A percentile compares a stretch with the other conserved stretches of the same genome.
Evolutionary conservation across 306 rosid genomes (phyloP).

Genomic region (Fragaria nilgerrensis): DNA sequence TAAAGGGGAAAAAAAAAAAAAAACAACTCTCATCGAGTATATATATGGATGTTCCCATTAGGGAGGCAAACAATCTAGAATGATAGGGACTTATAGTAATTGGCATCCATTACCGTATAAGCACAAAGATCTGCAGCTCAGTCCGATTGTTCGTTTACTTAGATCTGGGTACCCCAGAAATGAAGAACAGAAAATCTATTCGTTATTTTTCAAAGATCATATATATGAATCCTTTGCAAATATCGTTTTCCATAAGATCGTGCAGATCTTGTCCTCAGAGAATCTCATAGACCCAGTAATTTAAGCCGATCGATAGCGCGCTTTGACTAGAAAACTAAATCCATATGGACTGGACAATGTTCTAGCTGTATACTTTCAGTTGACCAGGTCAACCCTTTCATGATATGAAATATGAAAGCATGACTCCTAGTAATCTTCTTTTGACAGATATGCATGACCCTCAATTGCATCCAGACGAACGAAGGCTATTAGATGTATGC

Average conservation of each 20-base stretch:
- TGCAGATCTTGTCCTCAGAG: neutral
- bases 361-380: neutral
- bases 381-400: neutral
- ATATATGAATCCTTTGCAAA: too few relatives aligned
- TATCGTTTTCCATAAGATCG: neutral
- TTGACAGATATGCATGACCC: too few relatives aligned
- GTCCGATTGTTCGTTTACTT: too few relatives aligned
- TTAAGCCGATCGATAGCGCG: too few relatives aligned
- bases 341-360: neutral
- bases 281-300: neutral
- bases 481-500: neutral
- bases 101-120: neutral
- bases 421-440: neutral
- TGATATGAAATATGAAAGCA: neutral
- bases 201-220: too few relatives aligned
- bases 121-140: too few relatives aligned
- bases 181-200: too few relatives aligned
- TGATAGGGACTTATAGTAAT: neutral
- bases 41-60: neutral
- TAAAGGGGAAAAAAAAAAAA: too few relatives aligned
- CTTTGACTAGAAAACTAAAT: too few relatives aligned
- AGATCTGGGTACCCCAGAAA: too few relatives aligned
- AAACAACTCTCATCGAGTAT: neutral
- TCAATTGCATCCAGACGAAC: neutral
- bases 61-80: neutral